Conservation (phyloP, 129 eudicot genomes). For the Centrapalus pauciflorus region DNA sequence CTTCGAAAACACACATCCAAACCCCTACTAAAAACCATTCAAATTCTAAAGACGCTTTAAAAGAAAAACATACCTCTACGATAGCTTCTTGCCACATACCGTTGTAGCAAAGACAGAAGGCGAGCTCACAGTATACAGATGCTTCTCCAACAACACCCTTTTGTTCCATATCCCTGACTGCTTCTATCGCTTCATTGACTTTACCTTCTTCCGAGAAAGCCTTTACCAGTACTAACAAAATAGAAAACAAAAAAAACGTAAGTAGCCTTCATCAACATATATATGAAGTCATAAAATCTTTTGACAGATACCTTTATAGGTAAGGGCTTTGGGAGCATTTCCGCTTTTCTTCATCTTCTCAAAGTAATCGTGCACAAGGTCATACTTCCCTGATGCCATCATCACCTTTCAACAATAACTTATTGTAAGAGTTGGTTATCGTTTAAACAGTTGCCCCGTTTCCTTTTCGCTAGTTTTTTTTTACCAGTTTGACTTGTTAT, state of each 20-base stretch:
- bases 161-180: conserved; percentile 87
- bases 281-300: conserved; percentile 2
- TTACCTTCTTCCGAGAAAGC: conserved; percentile 76
- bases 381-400: conserved; percentile 78
- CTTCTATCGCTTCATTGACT: conserved; percentile 69
- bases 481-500: no score
- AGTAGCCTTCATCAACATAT: conserved; percentile 1
- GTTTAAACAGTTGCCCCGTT: no score
- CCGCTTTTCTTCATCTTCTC: conserved; percentile 81
- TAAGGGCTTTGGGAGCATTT: conserved; percentile 74
- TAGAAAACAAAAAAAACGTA: background rate
- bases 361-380: conserved; percentile 70
- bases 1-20: no score
- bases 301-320: conserved; percentile 65
- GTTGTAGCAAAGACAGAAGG: conserved; percentile 86
- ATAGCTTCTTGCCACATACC: conserved; percentile 94
- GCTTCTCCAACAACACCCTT: conserved; percentile 75
- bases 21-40: background rate
- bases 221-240: conserved; percentile 68
- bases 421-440: conserved; percentile 32
- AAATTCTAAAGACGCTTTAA: background rate
- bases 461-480: no score
- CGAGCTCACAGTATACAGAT: conserved; percentile 85
- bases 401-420: conserved; percentile 63
- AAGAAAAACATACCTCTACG: conserved; percentile 50